phyloP scores from a whole-genome alignment of 345 rosid genomes.

The Eucalyptus curtisii region DNA sequence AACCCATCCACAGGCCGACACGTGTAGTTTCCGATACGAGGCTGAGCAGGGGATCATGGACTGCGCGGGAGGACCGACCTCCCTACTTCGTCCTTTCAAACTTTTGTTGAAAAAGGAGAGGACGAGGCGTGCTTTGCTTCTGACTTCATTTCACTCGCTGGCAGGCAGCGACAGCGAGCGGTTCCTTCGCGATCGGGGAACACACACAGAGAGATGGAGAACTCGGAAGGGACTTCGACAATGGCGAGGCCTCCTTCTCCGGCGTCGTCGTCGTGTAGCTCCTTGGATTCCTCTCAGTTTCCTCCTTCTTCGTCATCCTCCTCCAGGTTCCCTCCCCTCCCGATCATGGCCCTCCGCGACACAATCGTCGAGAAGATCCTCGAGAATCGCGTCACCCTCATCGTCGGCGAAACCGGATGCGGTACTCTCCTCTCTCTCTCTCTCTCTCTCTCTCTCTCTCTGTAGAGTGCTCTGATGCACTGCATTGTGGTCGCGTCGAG shows the following conservation, averaged over 20 bases:
- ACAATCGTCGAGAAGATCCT: slow-evolving; percentile 68
- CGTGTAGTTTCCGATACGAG: not conserved
- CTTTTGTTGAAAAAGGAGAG: not conserved
- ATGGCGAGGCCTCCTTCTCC: slow-evolving; percentile 40
- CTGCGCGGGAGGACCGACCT: not conserved
- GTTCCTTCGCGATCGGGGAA: not conserved
- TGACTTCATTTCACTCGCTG: not conserved
- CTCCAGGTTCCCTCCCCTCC: slow-evolving; percentile 49
- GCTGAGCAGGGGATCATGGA: not conserved
- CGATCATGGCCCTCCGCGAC: slow-evolving; percentile 45
- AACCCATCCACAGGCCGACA: not conserved
- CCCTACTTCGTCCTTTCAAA: not conserved
- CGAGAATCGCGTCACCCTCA: slow-evolving; percentile 91
- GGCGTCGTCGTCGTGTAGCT: slow-evolving; percentile 15
- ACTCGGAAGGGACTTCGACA: not conserved
- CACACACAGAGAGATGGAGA: not conserved
- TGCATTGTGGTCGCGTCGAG: not conserved
- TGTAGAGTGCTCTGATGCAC: not conserved
- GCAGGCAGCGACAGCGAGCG: not conserved
- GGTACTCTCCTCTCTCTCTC: slow-evolving; percentile 18
- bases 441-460: not conserved
- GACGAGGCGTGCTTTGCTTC: not conserved
- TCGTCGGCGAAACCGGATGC: slow-evolving; percentile 92
- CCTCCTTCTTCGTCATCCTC: not conserved
- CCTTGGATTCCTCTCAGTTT: slow-evolving; percentile 28